Base-by-base conservation (phyloP, 164 flowering plant genomes). In the Houttuynia cordata region DNA sequence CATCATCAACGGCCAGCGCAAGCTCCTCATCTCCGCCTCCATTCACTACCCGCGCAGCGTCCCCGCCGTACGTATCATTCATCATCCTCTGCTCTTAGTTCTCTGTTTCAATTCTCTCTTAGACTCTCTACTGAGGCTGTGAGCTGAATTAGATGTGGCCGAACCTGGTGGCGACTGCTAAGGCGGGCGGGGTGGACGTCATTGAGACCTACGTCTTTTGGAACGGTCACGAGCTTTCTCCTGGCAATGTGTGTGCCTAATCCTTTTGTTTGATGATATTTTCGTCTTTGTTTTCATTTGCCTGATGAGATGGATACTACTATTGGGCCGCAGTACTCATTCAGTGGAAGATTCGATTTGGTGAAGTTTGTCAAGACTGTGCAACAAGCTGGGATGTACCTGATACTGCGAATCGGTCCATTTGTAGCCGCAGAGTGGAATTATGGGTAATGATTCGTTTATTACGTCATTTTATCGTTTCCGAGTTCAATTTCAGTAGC, bases 381-480 rank as follows among this genome's bases (percentile, higher is more conserved):
- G 62, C 90, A 87, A 73, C 62, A 72, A 61, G 88, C 95, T 24
- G 84, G 83, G 50, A 62, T 94, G 88, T 81, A 86, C 72, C 60
- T 88, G 72, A 85, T 91, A 62, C 82, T 94, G 22, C 85, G 99
- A 10, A 87, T 91, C 60, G 97, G 99, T 3, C 97, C 99, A 13
- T 85, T 88, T 74, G 90, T 94, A 60, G 97, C 97, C 0, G 99
- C 99, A 6, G 97, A 94, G 70, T 94, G 93, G 92, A 84, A 86
- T 75, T 94, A 66, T 69, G 99, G 99, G 97, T 94, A 22, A 24
- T 54, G 4, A 42, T 12, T 7, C 17, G 22, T 56, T 60, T 68
- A 0, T 56, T 12, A 21, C 47, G 9, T 54, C 22, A 12, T 34
- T 57, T 51, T 10, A 8, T 20, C 10, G 55, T 66, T 34, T 37